A percentile compares a stretch with the other conserved stretches of the same genome.
phyloP scores from a whole-genome alignment of 495 filamentous ascomycete genomes.

The Penicillium angulare region DNA sequence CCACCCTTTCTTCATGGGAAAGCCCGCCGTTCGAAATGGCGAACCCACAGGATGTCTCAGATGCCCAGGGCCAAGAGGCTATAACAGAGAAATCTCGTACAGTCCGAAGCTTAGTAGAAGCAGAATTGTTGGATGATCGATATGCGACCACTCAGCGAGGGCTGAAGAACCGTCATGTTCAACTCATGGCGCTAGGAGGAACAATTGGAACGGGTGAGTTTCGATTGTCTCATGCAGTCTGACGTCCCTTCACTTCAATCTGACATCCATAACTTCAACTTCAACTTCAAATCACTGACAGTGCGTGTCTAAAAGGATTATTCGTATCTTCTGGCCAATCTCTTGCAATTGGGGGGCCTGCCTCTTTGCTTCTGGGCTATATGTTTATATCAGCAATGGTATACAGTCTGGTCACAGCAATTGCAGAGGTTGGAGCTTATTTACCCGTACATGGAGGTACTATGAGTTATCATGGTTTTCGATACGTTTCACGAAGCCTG shows the following conservation, averaged over 20 bases:
- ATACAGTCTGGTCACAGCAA: constrained; percentile 59
- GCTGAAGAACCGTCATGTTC: constrained; percentile 56
- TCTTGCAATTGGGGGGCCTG: constrained; percentile 58
- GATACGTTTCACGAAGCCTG: constrained; percentile 60
- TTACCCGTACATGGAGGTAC: constrained; percentile 59
- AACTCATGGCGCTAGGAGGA: constrained; percentile 67
- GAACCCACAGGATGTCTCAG: too few species aligned
- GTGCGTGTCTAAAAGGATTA: constrained; percentile 15
- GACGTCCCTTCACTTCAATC: background rate
- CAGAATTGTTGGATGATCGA: constrained; percentile 36
- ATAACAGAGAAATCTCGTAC: constrained; percentile 21
- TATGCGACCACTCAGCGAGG: constrained; percentile 43
- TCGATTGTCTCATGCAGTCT: too few species aligned
- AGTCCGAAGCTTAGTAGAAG: constrained; percentile 30
- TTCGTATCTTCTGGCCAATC: constrained; percentile 59
- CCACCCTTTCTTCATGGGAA: too few species aligned
- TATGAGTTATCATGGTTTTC: constrained; percentile 55
- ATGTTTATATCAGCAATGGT: constrained; percentile 58
- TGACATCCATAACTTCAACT: too few species aligned
- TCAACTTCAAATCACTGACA: background rate
- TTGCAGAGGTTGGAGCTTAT: constrained; percentile 66
- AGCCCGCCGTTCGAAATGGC: background rate
- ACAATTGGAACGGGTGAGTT: constrained; percentile 62
- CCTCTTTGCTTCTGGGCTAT: constrained; percentile 65
- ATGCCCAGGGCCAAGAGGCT: too few species aligned